Evolutionary conservation across 495 filamentous ascomycete genomes (phyloP).

Genomic region (Chaetomium cochliodes): DNA sequence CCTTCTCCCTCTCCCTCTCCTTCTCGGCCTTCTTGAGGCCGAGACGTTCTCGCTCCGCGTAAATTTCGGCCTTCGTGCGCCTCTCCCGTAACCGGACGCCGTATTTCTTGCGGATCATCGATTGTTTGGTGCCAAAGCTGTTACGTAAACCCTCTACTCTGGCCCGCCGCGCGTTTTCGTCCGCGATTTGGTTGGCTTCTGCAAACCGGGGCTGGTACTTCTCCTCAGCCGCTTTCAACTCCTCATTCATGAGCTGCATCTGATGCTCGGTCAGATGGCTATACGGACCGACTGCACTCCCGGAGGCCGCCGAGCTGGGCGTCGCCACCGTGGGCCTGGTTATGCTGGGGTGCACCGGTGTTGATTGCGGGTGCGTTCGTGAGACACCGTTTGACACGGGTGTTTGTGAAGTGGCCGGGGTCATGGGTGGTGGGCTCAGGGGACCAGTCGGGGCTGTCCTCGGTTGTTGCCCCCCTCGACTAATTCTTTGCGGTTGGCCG

Average conservation of each 20-base stretch:
- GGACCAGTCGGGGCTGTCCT: slow-evolving; percentile 14
- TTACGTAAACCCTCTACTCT: slow-evolving; percentile 46
- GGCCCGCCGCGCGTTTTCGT: slow-evolving; percentile 34
- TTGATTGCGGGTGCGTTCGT: slow-evolving; percentile 18
- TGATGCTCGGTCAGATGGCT: slow-evolving; percentile 36
- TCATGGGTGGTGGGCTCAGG: slow-evolving; percentile 20
- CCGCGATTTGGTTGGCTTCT: slow-evolving; percentile 38
- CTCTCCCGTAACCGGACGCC: slow-evolving; percentile 48
- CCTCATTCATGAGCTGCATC: slow-evolving; percentile 34
- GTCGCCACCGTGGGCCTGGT: not conserved
- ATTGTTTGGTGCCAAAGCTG: slow-evolving; percentile 50
- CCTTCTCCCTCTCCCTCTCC: slow-evolving; percentile 28
- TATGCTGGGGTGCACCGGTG: slow-evolving; percentile 13
- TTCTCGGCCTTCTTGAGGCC: slow-evolving; percentile 33
- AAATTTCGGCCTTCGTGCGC: slow-evolving; percentile 46
- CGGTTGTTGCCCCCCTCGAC: slow-evolving; percentile 27
- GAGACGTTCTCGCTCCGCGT: slow-evolving; percentile 42
- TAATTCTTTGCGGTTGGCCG: not conserved
- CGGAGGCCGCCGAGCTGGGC: slow-evolving; percentile 17
- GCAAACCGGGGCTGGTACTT: slow-evolving; percentile 41
- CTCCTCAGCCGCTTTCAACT: slow-evolving; percentile 40
- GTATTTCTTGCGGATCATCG: slow-evolving; percentile 50
- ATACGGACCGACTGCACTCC: slow-evolving; percentile 40
- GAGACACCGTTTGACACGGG: slow-evolving; percentile 20
- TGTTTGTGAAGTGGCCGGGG: slow-evolving; percentile 20